Percentiles rank a stretch among this genome's conserved stretches.
These are phyloP conservation scores for Cardamine chenopodiifolia DNA, from an alignment of 345 rosid genomes.

Conservation along the genomic window DNA sequence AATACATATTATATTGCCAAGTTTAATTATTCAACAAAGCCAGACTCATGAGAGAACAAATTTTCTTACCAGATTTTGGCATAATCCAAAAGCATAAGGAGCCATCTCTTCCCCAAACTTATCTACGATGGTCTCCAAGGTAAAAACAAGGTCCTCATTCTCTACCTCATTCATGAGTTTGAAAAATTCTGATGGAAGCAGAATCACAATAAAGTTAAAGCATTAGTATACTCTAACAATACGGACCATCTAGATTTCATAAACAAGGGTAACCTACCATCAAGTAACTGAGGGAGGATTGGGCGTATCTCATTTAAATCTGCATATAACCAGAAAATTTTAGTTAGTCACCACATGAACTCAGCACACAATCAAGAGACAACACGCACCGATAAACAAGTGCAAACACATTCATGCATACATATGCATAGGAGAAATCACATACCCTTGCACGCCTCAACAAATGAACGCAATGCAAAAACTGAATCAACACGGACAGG, in stretches of 20 bases:
- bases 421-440: slow-evolving; percentile 17
- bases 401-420: slow-evolving; percentile 25
- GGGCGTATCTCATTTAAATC: slow-evolving; percentile 94
- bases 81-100: slow-evolving; percentile 88
- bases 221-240: slow-evolving; percentile 13
- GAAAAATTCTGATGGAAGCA: slow-evolving; percentile 67
- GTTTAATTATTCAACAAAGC: slow-evolving; percentile 13
- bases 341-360: slow-evolving; percentile 21
- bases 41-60: slow-evolving; percentile 17
- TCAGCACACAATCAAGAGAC: slow-evolving; percentile 1
- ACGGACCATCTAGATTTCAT: slow-evolving; percentile 18
- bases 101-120: slow-evolving; percentile 99
- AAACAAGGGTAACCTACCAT: slow-evolving; percentile 57
- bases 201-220: background rate
- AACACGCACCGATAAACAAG: slow-evolving; percentile 3
- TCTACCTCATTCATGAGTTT: slow-evolving; percentile 97
- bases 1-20: background rate
- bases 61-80: slow-evolving; percentile 85
- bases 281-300: slow-evolving; percentile 89
- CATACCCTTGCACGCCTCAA: slow-evolving; percentile 87
- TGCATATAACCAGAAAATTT: slow-evolving; percentile 40
- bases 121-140: slow-evolving; percentile 90
- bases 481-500: slow-evolving; percentile 98
- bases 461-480: slow-evolving; percentile 88
- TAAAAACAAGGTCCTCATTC: slow-evolving; percentile 92